These are phyloP conservation scores for Galeopsis tetrahit DNA, from an alignment of 257 asterid species.

Conservation along the genomic window DNA sequence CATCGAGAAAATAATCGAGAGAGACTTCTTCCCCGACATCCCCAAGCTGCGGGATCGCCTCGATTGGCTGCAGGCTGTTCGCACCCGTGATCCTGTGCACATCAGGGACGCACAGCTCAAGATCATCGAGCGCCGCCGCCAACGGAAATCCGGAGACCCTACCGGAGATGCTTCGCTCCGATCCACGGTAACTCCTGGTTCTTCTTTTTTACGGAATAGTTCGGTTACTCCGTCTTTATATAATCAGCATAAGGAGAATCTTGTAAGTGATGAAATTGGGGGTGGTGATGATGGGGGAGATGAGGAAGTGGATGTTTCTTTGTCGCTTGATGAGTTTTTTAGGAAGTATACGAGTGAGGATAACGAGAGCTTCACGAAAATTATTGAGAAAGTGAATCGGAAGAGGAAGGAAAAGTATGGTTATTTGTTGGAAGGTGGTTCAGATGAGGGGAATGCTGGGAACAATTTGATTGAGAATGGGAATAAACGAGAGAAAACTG, in stretches of 20 bases:
- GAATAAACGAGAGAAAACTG: conserved; percentile 56
- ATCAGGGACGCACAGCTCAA: conserved; percentile 94
- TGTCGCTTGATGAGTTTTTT: conserved; percentile 75
- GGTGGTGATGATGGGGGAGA: conserved; percentile 41
- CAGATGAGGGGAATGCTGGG: conserved; percentile 39
- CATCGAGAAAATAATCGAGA: conserved; percentile 91
- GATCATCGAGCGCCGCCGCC: conserved; percentile 87
- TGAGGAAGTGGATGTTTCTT: conserved; percentile 49
- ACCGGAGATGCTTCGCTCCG: conserved; percentile 39
- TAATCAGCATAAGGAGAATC: conserved; percentile 34
- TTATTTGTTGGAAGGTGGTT: conserved; percentile 66
- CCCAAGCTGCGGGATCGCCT: conserved; percentile 96
- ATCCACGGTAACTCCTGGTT: conserved; percentile 67
- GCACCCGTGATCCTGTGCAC: conserved; percentile 74
- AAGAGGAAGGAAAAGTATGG: conserved; percentile 80
- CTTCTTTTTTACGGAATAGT: conserved; percentile 67
- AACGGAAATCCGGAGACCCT: conserved; percentile 40
- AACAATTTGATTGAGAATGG: conserved; percentile 57
- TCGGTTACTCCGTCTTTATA: conserved; percentile 64
- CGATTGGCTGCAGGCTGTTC: conserved; percentile 90
- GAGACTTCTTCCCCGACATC: conserved; percentile 91
- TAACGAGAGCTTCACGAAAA: conserved; percentile 74
- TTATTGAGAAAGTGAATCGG: conserved; percentile 73
- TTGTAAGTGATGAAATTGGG: conserved; percentile 30
- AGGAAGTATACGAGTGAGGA: conserved; percentile 95